Evolutionary conservation across 257 asterid genomes (phyloP).

Genomic region (Solanum peruvianum): DNA sequence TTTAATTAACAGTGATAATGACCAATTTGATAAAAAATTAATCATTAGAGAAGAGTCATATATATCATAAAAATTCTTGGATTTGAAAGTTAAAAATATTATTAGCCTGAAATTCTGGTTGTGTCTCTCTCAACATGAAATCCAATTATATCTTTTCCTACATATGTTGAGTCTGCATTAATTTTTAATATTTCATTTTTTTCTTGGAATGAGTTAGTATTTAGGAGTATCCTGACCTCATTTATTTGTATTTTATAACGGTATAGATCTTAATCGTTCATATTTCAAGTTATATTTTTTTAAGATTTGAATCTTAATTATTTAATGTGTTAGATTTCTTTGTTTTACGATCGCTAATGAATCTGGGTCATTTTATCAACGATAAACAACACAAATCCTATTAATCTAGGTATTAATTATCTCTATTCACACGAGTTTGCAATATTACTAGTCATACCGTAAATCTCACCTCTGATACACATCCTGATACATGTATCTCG

Average conservation of each 20-base stretch:
- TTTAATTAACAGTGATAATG: background rate
- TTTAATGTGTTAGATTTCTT: background rate
- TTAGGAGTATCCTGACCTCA: background rate
- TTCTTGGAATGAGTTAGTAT: background rate
- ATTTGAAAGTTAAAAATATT: background rate
- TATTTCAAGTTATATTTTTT: background rate
- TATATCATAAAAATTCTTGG: background rate
- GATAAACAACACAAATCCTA: background rate
- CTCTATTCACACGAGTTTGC: background rate
- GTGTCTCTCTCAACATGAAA: background rate
- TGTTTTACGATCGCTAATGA: background rate
- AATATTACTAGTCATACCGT: background rate
- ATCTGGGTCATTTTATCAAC: background rate
- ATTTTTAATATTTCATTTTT: background rate
- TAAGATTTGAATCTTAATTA: background rate
- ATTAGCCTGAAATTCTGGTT: background rate
- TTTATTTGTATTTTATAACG: background rate
- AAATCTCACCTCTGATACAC: background rate
- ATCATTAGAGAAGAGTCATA: background rate
- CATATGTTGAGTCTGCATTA: background rate
- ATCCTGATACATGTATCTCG: no score
- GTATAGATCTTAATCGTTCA: background rate
- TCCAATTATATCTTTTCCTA: background rate
- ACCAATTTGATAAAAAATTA: background rate
- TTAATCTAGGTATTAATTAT: no score